Conservation (phyloP, 1,139 yeast species). For the Yamadazyma mexicana region DNA sequence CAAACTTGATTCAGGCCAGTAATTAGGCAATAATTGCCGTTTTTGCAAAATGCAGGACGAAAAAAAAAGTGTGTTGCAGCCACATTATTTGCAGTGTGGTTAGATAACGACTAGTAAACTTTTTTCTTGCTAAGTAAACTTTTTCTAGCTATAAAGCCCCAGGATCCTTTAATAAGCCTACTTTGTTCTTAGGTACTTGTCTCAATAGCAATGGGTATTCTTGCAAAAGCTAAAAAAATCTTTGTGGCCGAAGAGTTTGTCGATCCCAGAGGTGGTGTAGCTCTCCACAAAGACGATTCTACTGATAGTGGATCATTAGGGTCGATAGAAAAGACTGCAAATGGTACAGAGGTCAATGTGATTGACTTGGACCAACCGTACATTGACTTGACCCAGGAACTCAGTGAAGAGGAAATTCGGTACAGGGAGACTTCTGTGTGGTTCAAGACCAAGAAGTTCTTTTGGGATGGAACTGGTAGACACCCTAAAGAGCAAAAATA, state of each 20-base stretch:
- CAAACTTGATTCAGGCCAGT: too few relatives aligned
- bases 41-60: too few relatives aligned
- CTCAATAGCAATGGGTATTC: too few relatives aligned
- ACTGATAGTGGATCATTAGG: conserved; percentile 4
- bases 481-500: conserved; percentile 44
- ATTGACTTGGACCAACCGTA: conserved; percentile 16
- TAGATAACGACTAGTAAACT: too few relatives aligned
- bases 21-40: too few relatives aligned
- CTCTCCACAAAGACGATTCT: not conserved
- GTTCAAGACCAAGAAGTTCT: conserved; percentile 29
- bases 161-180: too few relatives aligned
- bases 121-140: too few relatives aligned
- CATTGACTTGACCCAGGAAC: conserved; percentile 29
- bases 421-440: conserved; percentile 23
- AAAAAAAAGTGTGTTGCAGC: too few relatives aligned
- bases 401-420: conserved; percentile 31
- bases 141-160: too few relatives aligned
- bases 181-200: too few relatives aligned
- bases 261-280: not conserved
- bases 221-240: too few relatives aligned
- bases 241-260: not conserved
- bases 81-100: too few relatives aligned
- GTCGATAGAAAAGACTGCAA: conserved; percentile 15
- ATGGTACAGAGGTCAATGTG: conserved; percentile 45
- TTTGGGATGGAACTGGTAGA: conserved; percentile 54